These are phyloP conservation scores for Pyrus betulifolia DNA, from an alignment of 306 rosid genomes.

Conservation along the genomic window DNA sequence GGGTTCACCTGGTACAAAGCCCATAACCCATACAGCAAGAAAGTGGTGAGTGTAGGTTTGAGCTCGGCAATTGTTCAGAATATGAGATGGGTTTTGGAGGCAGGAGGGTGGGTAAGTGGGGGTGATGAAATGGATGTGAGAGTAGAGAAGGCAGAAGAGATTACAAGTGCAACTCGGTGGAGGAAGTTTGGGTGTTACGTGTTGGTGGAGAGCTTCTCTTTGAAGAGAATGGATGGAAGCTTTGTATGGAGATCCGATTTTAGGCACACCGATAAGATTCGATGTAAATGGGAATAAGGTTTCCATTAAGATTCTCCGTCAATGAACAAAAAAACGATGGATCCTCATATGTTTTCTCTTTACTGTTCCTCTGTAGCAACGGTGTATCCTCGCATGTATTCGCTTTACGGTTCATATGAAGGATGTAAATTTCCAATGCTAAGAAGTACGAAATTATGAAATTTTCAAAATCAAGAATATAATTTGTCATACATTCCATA, in stretches of 20 bases:
- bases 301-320: background rate
- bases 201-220: slow-evolving; percentile 56
- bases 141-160: slow-evolving; percentile 48
- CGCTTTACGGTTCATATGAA: background rate
- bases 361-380: background rate
- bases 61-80: slow-evolving; percentile 53
- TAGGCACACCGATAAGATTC: slow-evolving; percentile 43
- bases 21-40: slow-evolving; percentile 24
- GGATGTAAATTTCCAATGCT: background rate
- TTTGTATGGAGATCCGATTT: slow-evolving; percentile 43
- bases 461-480: background rate
- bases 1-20: slow-evolving; percentile 61
- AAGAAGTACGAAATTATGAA: background rate
- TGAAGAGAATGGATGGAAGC: slow-evolving; percentile 57
- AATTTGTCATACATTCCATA: background rate
- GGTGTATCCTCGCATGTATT: background rate
- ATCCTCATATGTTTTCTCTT: background rate
- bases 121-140: slow-evolving; percentile 26
- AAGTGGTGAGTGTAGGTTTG: slow-evolving; percentile 39
- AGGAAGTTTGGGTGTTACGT: slow-evolving; percentile 49
- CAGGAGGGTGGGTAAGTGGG: slow-evolving; percentile 60
- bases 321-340: background rate
- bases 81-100: slow-evolving; percentile 69
- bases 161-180: slow-evolving; percentile 33
- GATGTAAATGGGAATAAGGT: slow-evolving; percentile 49